Evolutionary conservation across 441 rosid species (phyloP).

Genomic region (Viola pubescens): DNA sequence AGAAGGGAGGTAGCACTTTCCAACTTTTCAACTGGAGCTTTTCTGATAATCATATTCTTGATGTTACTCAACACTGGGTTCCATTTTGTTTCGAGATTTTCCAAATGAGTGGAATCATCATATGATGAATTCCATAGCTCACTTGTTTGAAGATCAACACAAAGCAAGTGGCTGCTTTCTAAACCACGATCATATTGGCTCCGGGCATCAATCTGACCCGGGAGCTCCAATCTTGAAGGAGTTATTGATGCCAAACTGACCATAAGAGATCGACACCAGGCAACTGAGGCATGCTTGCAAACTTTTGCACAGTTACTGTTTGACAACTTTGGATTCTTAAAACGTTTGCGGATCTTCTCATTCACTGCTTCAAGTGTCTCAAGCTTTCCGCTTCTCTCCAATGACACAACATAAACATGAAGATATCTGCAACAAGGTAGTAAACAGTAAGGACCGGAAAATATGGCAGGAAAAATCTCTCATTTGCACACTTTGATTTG

Average conservation of each 20-base stretch:
- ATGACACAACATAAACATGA: slow-evolving; percentile 51
- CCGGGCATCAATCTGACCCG: slow-evolving; percentile 36
- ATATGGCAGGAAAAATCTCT: background rate
- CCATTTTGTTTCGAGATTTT: slow-evolving; percentile 67
- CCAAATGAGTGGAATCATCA: slow-evolving; percentile 52
- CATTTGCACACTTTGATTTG: background rate
- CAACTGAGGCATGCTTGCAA: slow-evolving; percentile 84
- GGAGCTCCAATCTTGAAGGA: slow-evolving; percentile 41
- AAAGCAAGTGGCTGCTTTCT: slow-evolving; percentile 55
- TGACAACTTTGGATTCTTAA: slow-evolving; percentile 86
- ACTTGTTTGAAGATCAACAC: slow-evolving; percentile 63
- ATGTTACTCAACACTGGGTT: slow-evolving; percentile 53
- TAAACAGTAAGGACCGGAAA: slow-evolving; percentile 4
- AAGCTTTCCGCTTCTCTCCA: slow-evolving; percentile 70
- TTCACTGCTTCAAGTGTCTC: slow-evolving; percentile 81
- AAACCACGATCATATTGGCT: slow-evolving; percentile 31
- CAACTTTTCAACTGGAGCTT: slow-evolving; percentile 53
- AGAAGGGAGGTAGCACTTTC: slow-evolving; percentile 72
- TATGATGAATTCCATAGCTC: slow-evolving; percentile 63
- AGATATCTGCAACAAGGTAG: slow-evolving; percentile 49
- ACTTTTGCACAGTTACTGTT: slow-evolving; percentile 76
- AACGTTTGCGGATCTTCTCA: slow-evolving; percentile 87
- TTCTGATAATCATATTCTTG: slow-evolving; percentile 51
- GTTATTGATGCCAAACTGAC: slow-evolving; percentile 73
- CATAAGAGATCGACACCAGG: slow-evolving; percentile 88